Conservation (phyloP, 305 asterid species). For the Striga hermonthica region DNA sequence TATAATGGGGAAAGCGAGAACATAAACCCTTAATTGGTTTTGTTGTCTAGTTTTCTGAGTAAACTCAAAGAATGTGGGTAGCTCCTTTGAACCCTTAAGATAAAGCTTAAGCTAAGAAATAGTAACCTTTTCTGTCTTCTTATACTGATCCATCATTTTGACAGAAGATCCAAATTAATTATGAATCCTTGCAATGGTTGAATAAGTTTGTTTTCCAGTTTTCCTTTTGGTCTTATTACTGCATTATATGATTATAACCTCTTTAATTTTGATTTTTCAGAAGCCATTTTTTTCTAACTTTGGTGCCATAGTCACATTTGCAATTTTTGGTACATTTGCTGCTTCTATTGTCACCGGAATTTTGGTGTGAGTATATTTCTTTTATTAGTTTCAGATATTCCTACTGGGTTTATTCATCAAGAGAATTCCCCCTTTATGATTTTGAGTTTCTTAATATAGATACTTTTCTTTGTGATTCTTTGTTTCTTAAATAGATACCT, state of each 20-base stretch:
- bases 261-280: slow-evolving; percentile 50
- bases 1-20: not conserved
- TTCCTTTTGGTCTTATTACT: not conserved
- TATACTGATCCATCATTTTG: slow-evolving; percentile 3
- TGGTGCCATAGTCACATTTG: slow-evolving; percentile 93
- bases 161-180: not conserved
- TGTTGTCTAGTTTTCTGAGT: slow-evolving; percentile 2
- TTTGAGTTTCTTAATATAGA: not conserved
- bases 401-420: not conserved
- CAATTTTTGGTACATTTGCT: slow-evolving; percentile 82
- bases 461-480: slow-evolving; percentile 25
- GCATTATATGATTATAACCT: slow-evolving; percentile 17
- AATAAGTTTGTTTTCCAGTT: slow-evolving; percentile 2
- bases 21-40: not conserved
- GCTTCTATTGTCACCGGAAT: slow-evolving; percentile 89
- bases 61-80: not conserved
- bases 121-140: not conserved
- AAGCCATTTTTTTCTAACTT: slow-evolving; percentile 96
- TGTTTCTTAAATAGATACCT: slow-evolving; percentile 61
- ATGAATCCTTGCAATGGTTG: not conserved
- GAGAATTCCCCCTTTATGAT: too few relatives aligned
- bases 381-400: slow-evolving; percentile 26
- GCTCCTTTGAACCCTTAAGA: not conserved
- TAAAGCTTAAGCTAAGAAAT: not conserved
- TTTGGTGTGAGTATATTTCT: slow-evolving; percentile 74